Conservation (phyloP, 1,139 yeast species). For the Kurtzmaniella quercitrusa region DNA sequence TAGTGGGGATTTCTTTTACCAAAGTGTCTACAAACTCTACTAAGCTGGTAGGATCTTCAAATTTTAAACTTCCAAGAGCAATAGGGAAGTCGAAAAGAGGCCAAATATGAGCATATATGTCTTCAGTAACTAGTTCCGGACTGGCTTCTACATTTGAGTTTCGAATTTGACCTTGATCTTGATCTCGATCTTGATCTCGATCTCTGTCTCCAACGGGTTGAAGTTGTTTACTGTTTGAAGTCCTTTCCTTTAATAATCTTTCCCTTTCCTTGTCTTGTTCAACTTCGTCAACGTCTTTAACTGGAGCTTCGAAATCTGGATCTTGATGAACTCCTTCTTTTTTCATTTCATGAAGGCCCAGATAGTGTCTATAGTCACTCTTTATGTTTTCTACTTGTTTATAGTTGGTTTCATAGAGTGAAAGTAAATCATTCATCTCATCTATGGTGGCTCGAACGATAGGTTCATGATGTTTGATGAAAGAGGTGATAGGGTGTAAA, state of each 20-base stretch:
- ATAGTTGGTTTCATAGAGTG: slow-evolving; percentile 24
- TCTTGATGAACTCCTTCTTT: slow-evolving; percentile 10
- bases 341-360: slow-evolving; percentile 11
- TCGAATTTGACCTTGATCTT: background rate
- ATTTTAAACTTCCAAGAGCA: slow-evolving; percentile 23
- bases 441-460: slow-evolving; percentile 22
- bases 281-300: background rate
- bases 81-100: slow-evolving; percentile 29
- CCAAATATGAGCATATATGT: background rate
- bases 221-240: no score
- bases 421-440: slow-evolving; percentile 21
- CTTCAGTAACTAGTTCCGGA: slow-evolving; percentile 3
- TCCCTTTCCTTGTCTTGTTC: background rate
- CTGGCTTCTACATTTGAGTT: slow-evolving; percentile 1
- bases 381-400: slow-evolving; percentile 26
- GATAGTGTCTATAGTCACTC: slow-evolving; percentile 27
- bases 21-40: slow-evolving; percentile 20
- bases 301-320: background rate
- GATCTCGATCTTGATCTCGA: no score
- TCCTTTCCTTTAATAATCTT: no score
- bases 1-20: slow-evolving; percentile 22
- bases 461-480: slow-evolving; percentile 37
- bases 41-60: slow-evolving; percentile 19
- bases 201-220: no score
- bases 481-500: slow-evolving; percentile 31